Conservation (phyloP, 148 eudicot genomes). For the Polygonum aviculare region DNA sequence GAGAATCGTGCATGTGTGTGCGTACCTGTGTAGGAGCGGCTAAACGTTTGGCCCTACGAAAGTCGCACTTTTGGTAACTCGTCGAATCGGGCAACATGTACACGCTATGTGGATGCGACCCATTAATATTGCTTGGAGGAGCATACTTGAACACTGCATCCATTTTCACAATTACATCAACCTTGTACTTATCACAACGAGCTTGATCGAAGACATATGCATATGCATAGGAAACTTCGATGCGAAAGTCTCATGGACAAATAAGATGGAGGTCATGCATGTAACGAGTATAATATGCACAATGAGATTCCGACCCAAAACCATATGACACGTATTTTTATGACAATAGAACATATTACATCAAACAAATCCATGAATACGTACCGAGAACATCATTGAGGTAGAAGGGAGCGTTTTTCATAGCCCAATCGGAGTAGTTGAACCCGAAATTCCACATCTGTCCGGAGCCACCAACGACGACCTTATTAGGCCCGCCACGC, state of each 20-base stretch:
- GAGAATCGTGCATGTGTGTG: neutral
- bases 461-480: conserved; percentile 31
- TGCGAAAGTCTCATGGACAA: no score
- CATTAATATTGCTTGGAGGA: conserved; percentile 37
- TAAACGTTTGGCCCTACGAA: conserved; percentile 32
- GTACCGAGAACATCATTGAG: conserved; percentile 41
- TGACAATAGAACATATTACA: neutral
- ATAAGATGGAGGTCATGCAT: no score
- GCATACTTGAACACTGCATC: conserved; percentile 61
- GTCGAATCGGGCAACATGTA: conserved; percentile 48
- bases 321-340: no score
- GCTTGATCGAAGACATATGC: no score
- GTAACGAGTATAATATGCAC: no score
- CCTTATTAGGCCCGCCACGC: conserved; percentile 15
- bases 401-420: conserved; percentile 36
- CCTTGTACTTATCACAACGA: no score
- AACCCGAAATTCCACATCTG: conserved; percentile 36
- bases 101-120: conserved; percentile 50
- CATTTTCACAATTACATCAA: neutral
- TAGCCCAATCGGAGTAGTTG: conserved; percentile 45
- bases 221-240: no score
- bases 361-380: neutral
- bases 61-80: conserved; percentile 60
- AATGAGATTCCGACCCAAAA: no score
- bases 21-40: conserved; percentile 27